These are phyloP conservation scores for Pichia kluyveri DNA, from an alignment of 805 yeast species.

Conservation along the genomic window DNA sequence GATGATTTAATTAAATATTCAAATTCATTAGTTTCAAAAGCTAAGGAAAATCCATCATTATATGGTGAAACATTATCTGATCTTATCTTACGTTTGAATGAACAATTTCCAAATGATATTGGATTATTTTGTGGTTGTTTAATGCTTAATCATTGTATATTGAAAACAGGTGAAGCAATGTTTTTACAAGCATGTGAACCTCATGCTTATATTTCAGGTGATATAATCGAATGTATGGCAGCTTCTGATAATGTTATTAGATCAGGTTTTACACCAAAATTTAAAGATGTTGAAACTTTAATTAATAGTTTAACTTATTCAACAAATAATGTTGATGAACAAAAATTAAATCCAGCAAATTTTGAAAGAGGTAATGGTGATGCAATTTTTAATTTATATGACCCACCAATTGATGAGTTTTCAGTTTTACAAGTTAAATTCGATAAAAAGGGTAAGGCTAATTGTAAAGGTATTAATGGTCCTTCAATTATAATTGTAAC, in stretches of 20 bases:
- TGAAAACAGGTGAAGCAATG: conserved; percentile 90
- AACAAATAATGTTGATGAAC: conserved; percentile 84
- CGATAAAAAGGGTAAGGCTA: conserved; percentile 41
- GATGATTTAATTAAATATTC: conserved; percentile 48
- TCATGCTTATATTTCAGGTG: conserved; percentile 95
- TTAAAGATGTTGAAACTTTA: conserved; percentile 86
- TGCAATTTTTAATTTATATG: conserved; percentile 61
- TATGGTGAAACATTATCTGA: conserved; percentile 58
- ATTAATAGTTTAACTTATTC: conserved; percentile 88
- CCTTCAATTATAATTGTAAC: conserved; percentile 85
- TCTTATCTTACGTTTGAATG: conserved; percentile 66
- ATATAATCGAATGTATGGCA: conserved; percentile 99
- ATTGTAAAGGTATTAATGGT: conserved; percentile 59
- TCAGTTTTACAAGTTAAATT: conserved; percentile 81
- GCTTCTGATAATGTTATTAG: conserved; percentile 97
- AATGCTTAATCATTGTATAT: conserved; percentile 76
- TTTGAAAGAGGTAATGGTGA: conserved; percentile 58
- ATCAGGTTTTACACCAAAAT: conserved; percentile 99
- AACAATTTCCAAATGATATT: conserved; percentile 87
- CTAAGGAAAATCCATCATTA: conserved; percentile 46
- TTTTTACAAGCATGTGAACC: conserved; percentile 95
- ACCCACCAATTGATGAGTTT: conserved; percentile 97
- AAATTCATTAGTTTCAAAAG: conserved; percentile 54
- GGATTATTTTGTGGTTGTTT: conserved; percentile 96
- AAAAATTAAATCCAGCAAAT: conserved; percentile 65